These are phyloP conservation scores for Candida vartiovaarae DNA, from an alignment of 805 yeast genomes.

Conservation along the genomic window DNA sequence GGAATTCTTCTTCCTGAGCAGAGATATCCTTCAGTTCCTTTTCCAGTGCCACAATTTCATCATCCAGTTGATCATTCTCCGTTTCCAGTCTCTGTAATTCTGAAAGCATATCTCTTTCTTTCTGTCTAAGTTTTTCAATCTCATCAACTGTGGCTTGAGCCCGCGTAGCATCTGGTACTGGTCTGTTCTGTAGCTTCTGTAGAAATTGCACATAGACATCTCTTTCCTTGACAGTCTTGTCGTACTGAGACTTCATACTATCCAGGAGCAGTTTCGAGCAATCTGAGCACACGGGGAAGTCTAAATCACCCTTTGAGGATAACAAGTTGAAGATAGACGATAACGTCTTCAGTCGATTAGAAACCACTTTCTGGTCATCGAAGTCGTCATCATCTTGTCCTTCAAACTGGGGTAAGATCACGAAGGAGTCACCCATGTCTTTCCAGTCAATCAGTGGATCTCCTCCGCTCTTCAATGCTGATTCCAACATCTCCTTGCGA, in stretches of 20 bases:
- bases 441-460: slow-evolving; percentile 8
- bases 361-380: slow-evolving; percentile 27
- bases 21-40: slow-evolving; percentile 40
- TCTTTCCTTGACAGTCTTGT: slow-evolving; percentile 66
- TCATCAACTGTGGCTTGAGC: slow-evolving; percentile 21
- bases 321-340: slow-evolving; percentile 65
- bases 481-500: slow-evolving; percentile 10
- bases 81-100: slow-evolving; percentile 40
- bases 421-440: slow-evolving; percentile 20
- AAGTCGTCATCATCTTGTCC: slow-evolving; percentile 23
- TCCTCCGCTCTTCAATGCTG: slow-evolving; percentile 1
- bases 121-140: slow-evolving; percentile 23
- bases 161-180: slow-evolving; percentile 30
- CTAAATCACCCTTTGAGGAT: slow-evolving; percentile 67
- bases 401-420: slow-evolving; percentile 22
- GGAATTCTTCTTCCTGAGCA: slow-evolving; percentile 39
- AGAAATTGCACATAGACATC: slow-evolving; percentile 71
- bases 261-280: slow-evolving; percentile 66
- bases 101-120: slow-evolving; percentile 37
- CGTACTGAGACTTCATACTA: slow-evolving; percentile 62
- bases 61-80: slow-evolving; percentile 26
- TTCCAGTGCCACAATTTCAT: slow-evolving; percentile 32
- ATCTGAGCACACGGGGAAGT: slow-evolving; percentile 82
- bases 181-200: slow-evolving; percentile 56
- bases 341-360: slow-evolving; percentile 45